Conservation (phyloP, 768 basidiomycete genomes). For the Psilocybe sp. region DNA sequence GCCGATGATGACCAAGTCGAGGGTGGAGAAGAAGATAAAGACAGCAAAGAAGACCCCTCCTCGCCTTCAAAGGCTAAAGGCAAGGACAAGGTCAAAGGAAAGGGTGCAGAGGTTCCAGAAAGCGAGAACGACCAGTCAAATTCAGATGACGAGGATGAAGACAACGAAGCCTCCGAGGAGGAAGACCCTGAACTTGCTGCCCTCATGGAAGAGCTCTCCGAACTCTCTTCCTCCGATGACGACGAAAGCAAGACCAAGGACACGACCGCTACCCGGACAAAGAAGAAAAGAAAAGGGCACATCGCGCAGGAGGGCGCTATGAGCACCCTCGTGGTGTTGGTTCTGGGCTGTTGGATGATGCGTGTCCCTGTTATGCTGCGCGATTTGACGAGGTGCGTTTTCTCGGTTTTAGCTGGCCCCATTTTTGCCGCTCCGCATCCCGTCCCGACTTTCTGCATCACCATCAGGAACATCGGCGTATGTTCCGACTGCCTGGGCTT, state of each 20-base stretch:
- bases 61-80: slow-evolving; percentile 4
- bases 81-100: slow-evolving; percentile 4
- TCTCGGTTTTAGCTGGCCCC: neutral
- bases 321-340: slow-evolving; percentile 62
- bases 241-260: slow-evolving; percentile 21
- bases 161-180: slow-evolving; percentile 13
- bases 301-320: slow-evolving; percentile 34
- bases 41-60: neutral
- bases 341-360: slow-evolving; percentile 77
- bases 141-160: slow-evolving; percentile 14
- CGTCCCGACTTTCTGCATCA: too few relatives aligned
- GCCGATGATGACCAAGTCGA: neutral
- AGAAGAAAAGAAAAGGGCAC: slow-evolving; percentile 14
- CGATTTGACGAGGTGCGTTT: slow-evolving; percentile 69
- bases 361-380: slow-evolving; percentile 72
- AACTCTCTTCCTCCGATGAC: slow-evolving; percentile 34
- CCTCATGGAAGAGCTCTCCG: slow-evolving; percentile 42
- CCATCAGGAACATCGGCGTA: too few relatives aligned
- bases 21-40: slow-evolving; percentile 5
- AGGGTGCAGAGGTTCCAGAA: slow-evolving; percentile 1
- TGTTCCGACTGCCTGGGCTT: too few relatives aligned
- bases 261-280: slow-evolving; percentile 12
- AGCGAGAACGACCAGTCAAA: slow-evolving; percentile 2
- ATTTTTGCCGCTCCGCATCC: too few relatives aligned
- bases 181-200: slow-evolving; percentile 37